phyloP scores from a whole-genome alignment of 768 basidiomycete species.

The Naganishia vaughanmartiniae region DNA sequence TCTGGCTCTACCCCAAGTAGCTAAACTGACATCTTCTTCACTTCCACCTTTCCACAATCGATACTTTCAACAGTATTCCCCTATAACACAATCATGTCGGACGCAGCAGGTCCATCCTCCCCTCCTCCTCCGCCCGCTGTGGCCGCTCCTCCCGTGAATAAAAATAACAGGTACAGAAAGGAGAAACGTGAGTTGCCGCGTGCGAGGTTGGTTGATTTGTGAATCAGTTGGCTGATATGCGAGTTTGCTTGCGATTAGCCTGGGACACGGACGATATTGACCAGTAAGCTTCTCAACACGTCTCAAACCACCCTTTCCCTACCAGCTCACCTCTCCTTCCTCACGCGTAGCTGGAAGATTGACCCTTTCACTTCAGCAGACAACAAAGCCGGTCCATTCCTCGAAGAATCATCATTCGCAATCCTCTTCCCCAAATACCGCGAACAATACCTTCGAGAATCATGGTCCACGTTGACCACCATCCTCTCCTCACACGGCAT shows the following conservation, averaged over 20 bases:
- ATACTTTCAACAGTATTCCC: not conserved
- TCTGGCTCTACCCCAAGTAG: too few relatives aligned
- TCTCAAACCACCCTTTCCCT: not conserved
- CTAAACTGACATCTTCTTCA: too few relatives aligned
- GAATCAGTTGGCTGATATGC: not conserved
- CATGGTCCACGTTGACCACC: constrained; percentile 86
- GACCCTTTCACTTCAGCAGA: constrained; percentile 70
- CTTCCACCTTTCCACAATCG: too few relatives aligned
- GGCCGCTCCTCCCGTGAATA: constrained; percentile 57
- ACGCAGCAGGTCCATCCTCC: constrained; percentile 27
- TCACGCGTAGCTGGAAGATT: constrained; percentile 69
- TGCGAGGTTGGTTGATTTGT: too few relatives aligned
- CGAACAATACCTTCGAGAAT: constrained; percentile 84
- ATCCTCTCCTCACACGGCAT: constrained; percentile 67
- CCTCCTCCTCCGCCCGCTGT: not conserved
- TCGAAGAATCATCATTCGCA: constrained; percentile 95
- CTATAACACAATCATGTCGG: constrained; percentile 18
- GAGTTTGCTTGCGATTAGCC: constrained; percentile 57
- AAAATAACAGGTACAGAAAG: constrained; percentile 86
- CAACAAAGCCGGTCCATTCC: constrained; percentile 74
- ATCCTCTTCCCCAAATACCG: constrained; percentile 98
- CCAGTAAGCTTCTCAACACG: constrained; percentile 54
- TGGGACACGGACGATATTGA: constrained; percentile 99
- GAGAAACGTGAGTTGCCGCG: constrained; percentile 74
- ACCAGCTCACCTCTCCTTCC: constrained; percentile 43